These are phyloP conservation scores for Verticillium dahliae DNA, from an alignment of 2,329 filamentous ascomycete genomes.

Conservation along the genomic window DNA sequence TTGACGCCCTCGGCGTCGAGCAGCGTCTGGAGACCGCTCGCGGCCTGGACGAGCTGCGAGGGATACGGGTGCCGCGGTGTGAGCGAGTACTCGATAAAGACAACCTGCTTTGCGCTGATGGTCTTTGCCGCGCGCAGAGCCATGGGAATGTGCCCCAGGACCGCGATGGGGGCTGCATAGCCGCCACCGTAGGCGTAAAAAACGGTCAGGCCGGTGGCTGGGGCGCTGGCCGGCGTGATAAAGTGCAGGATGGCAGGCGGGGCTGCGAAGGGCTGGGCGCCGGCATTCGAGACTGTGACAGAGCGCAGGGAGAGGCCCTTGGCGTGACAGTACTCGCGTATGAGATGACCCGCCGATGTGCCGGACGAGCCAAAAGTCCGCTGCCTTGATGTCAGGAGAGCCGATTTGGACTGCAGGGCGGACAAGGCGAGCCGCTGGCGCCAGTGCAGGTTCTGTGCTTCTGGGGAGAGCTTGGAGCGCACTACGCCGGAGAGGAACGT, in stretches of 20 bases:
- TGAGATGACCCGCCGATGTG: not conserved
- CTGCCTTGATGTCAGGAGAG: not conserved
- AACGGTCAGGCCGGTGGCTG: conserved; percentile 5
- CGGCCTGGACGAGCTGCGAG: conserved; percentile 14
- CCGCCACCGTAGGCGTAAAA: conserved; percentile 17
- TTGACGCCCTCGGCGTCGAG: conserved; percentile 4
- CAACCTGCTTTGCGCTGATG: conserved; percentile 6
- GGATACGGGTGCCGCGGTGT: conserved; percentile 15
- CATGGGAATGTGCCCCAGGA: conserved; percentile 11
- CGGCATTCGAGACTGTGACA: not conserved
- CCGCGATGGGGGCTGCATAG: conserved; percentile 13
- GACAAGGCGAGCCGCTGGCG: conserved; percentile 4
- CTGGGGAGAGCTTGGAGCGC: not conserved
- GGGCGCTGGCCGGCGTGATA: conserved; percentile 4
- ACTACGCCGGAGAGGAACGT: not conserved
- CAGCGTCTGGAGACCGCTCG: conserved; percentile 12
- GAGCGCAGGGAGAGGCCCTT: not conserved
- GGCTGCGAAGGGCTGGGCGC: not conserved
- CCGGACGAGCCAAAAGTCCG: not conserved
- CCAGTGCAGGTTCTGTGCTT: conserved; percentile 3
- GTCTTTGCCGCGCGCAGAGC: conserved; percentile 8
- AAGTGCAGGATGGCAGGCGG: conserved; percentile 11
- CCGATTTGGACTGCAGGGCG: not conserved
- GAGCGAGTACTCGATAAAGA: conserved; percentile 16
- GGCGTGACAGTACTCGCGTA: not conserved